These are phyloP conservation scores for Candida khao-thaluensis DNA, from an alignment of 805 yeast genomes.

Conservation along the genomic window DNA sequence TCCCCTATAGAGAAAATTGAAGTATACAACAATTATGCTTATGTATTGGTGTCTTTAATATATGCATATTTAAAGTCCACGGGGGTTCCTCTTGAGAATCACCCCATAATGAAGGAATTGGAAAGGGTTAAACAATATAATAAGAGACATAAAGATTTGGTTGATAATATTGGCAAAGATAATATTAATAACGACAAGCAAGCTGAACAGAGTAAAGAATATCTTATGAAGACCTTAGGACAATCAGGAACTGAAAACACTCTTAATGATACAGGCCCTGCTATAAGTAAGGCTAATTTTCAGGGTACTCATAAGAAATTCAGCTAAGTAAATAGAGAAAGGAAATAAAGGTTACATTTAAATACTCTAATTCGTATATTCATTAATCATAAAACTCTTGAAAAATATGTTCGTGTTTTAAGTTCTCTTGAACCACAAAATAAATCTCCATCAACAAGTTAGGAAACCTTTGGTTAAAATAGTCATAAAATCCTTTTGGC, in stretches of 20 bases:
- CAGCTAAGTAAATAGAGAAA: constrained; percentile 3
- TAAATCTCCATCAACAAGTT: constrained; percentile 73
- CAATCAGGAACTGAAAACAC: constrained; percentile 18
- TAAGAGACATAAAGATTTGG: constrained; percentile 50
- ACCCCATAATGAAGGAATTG: constrained; percentile 67
- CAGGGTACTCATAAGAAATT: constrained; percentile 37
- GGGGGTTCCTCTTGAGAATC: constrained; percentile 57
- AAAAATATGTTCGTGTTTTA: constrained; percentile 65
- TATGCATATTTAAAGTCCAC: constrained; percentile 58
- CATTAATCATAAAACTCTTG: constrained; percentile 29
- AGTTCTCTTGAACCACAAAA: constrained; percentile 52
- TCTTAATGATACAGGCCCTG: constrained; percentile 26
- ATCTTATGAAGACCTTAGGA: constrained; percentile 48
- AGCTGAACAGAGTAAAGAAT: constrained; percentile 36
- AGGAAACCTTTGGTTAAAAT: constrained; percentile 77
- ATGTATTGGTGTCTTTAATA: constrained; percentile 54
- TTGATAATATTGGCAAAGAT: constrained; percentile 21
- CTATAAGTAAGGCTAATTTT: constrained; percentile 38
- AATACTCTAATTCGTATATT: background rate
- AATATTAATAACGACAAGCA: constrained; percentile 21
- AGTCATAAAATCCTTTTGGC: constrained; percentile 81
- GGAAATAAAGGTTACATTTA: background rate
- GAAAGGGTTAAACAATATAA: constrained; percentile 66
- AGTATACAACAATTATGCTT: constrained; percentile 43
- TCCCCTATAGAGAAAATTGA: constrained; percentile 28